phyloP scores from a whole-genome alignment of 768 basidiomycete genomes.

The Auricularia sp. region DNA sequence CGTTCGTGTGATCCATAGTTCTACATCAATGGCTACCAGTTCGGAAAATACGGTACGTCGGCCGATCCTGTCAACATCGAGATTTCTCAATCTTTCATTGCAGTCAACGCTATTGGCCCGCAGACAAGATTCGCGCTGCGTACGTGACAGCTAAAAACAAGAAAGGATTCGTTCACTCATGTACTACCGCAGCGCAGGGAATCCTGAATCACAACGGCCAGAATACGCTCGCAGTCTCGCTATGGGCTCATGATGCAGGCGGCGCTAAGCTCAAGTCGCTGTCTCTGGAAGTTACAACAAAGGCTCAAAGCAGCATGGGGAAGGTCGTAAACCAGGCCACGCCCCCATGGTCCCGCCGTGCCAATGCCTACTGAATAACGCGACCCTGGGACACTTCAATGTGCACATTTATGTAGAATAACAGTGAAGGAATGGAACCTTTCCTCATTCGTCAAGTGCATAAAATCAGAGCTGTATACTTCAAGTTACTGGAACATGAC shows the following conservation, averaged over 20 bases:
- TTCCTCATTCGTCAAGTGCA: too few relatives aligned
- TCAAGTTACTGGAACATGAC: too few relatives aligned
- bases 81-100: background rate
- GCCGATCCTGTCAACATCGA: slow-evolving; percentile 7
- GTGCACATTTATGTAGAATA: too few relatives aligned
- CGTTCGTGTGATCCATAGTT: slow-evolving; percentile 68
- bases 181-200: slow-evolving; percentile 51
- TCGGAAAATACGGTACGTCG: slow-evolving; percentile 5
- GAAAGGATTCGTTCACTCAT: background rate
- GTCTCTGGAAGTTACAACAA: slow-evolving; percentile 15
- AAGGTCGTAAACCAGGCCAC: background rate
- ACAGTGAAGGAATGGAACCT: too few relatives aligned
- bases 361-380: background rate
- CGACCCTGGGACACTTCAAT: background rate
- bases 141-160: background rate
- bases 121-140: slow-evolving; percentile 13
- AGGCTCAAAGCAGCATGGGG: background rate
- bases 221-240: slow-evolving; percentile 38
- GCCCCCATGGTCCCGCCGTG: background rate
- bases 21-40: slow-evolving; percentile 51
- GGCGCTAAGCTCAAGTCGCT: slow-evolving; percentile 36
- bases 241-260: slow-evolving; percentile 38
- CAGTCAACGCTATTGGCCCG: background rate
- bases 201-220: slow-evolving; percentile 61
- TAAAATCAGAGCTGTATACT: too few relatives aligned